phyloP scores from a whole-genome alignment of 169 alveolate species.

The Cryptosporidium xiaoi region DNA sequence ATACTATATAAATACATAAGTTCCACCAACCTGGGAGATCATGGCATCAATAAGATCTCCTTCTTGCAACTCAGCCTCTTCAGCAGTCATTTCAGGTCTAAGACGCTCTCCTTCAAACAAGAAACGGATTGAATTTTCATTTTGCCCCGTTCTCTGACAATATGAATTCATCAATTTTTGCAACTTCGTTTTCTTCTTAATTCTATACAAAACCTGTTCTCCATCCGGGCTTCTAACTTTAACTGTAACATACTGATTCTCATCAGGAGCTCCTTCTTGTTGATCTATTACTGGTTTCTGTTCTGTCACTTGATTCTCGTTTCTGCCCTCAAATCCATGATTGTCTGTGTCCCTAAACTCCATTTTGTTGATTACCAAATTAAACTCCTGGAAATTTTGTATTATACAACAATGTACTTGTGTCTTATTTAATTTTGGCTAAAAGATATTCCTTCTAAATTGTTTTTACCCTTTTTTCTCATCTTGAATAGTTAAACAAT shows the following conservation, averaged over 20 bases:
- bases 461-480: background rate
- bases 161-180: conserved; percentile 97
- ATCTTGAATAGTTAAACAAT: background rate
- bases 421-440: too few species aligned
- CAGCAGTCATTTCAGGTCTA: conserved; percentile 94
- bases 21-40: conserved; percentile 98
- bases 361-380: background rate
- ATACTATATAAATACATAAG: background rate
- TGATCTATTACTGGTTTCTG: conserved; percentile 72
- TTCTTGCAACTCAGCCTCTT: conserved; percentile 93
- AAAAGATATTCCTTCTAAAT: too few species aligned
- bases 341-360: conserved; percentile 13
- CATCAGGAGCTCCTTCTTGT: conserved; percentile 53
- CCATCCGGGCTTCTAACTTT: conserved; percentile 90
- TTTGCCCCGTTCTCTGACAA: conserved; percentile 94
- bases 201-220: conserved; percentile 94
- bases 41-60: conserved; percentile 98
- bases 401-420: too few species aligned
- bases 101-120: conserved; percentile 97
- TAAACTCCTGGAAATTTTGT: background rate
- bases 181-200: conserved; percentile 92
- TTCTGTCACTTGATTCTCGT: conserved; percentile 12
- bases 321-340: conserved; percentile 8
- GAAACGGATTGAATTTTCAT: conserved; percentile 92
- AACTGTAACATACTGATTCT: conserved; percentile 75